Evolutionary conservation across 225 moss, liverwort and hornwort species (phyloP), one percentile per base, ranked within the genome.

Genomic region (Marchantia polymorpha): DNA sequence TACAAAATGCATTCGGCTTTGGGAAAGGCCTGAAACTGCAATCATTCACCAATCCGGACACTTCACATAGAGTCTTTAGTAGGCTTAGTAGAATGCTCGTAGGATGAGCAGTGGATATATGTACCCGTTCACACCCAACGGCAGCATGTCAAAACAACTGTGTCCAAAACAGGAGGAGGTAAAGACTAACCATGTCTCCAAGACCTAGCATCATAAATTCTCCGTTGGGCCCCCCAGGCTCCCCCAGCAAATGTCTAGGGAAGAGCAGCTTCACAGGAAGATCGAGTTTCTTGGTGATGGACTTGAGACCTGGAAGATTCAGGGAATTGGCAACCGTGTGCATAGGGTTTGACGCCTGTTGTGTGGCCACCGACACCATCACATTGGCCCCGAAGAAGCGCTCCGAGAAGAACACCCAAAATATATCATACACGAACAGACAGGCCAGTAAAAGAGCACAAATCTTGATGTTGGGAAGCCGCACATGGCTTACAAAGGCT

Each of bases 351-450:
- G 90, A 88, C 0, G 96, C 91, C 83, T 94, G 96, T 72, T 90
- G 89, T 72, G 94, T 94, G 72, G 96, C 96, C 77, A 96, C 96
- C 49, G 92, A 89, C 79, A 96, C 92, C 96, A 96, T 96, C 12
- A 96, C 96, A 76, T 96, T 96, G 46, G 92, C 90, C 78, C 96
- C 96, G 82, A 96, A 96, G 64, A 96, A 70, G 13, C 84, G 92
- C 87, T 94, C 92, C 6, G 96, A 96, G 80, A 96, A 96, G 83
- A 92, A 96, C 12, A 96, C 96, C 96, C 96, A 96, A 56, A 96
- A 96, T 64, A 96, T 90, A 73, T 96, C 96, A 75, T 96, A 96
- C 66, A 94, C 90, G 58, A 96, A 94, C 69, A 96, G 80, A 64
- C 96, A 94, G 49, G 87, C 82, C 65, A 96, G 82, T 16, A 96